These are phyloP conservation scores for Trametes polyzona DNA, from an alignment of 1,284 basidiomycete genomes.

Conservation along the genomic window DNA sequence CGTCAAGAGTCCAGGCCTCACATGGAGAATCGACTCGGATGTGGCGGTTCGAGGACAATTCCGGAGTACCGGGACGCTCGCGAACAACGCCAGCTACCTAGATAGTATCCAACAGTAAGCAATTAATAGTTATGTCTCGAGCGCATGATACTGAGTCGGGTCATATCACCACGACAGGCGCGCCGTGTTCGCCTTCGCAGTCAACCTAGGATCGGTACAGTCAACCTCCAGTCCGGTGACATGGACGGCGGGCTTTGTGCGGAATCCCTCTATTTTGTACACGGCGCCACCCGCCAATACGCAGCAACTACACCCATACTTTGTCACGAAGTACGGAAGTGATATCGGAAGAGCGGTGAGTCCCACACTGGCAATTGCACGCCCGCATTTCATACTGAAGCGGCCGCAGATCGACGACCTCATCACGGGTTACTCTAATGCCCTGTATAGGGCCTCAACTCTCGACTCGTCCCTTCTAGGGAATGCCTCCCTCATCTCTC, in stretches of 20 bases:
- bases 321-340: conserved; percentile 23
- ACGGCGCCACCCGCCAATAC: conserved; percentile 24
- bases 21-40: conserved; percentile 24
- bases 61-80: conserved; percentile 8
- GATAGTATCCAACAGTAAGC: conserved; percentile 18
- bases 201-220: conserved; percentile 29
- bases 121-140: not conserved
- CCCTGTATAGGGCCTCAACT: conserved; percentile 23
- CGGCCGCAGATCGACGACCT: conserved; percentile 32
- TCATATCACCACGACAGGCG: not conserved
- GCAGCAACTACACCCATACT: conserved; percentile 33
- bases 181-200: conserved; percentile 25
- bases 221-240: conserved; percentile 24
- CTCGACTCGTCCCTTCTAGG: conserved; percentile 31
- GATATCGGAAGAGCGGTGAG: conserved; percentile 24
- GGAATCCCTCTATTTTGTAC: conserved; percentile 30
- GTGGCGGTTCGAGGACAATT: conserved; percentile 17
- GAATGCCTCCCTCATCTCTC: conserved; percentile 27
- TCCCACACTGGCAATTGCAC: not conserved
- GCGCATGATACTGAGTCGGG: no score
- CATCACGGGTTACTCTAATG: conserved; percentile 29
- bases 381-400: not conserved
- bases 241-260: conserved; percentile 30
- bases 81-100: conserved; percentile 13
- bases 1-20: conserved; percentile 14